These are phyloP conservation scores for Myriosclerotinia duriaeana DNA, from an alignment of 2,329 filamentous ascomycete species.

Conservation along the genomic window DNA sequence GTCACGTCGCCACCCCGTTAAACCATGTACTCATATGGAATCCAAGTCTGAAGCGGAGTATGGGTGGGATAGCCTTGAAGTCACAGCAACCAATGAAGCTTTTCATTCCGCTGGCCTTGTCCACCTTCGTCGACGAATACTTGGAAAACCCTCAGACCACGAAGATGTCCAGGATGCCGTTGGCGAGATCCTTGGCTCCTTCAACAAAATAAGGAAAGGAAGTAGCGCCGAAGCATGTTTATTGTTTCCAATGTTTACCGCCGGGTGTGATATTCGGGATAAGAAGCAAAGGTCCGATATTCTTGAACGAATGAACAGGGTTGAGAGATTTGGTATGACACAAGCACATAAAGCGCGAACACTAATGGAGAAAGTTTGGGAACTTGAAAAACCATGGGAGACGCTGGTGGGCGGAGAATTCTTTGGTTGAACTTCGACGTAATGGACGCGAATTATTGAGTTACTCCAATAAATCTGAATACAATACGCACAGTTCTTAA, in stretches of 20 bases:
- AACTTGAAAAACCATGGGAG: conserved; percentile 67
- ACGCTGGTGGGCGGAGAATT: conserved; percentile 49
- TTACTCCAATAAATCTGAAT: not conserved
- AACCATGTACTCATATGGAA: conserved; percentile 46
- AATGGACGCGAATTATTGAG: no score
- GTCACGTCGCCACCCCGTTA: conserved; percentile 48
- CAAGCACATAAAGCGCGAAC: conserved; percentile 65
- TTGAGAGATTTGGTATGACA: conserved; percentile 74
- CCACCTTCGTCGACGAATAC: conserved; percentile 71
- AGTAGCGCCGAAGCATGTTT: conserved; percentile 73
- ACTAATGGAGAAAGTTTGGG: conserved; percentile 69
- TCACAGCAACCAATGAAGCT: conserved; percentile 71
- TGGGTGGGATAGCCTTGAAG: conserved; percentile 61
- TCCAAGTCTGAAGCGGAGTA: conserved; percentile 50
- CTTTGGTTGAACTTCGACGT: conserved; percentile 33
- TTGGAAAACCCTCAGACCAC: conserved; percentile 59
- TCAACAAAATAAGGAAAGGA: conserved; percentile 62
- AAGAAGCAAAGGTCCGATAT: conserved; percentile 57
- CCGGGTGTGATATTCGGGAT: conserved; percentile 70
- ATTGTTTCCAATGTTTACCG: conserved; percentile 80
- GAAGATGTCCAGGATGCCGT: conserved; percentile 63
- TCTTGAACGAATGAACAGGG: conserved; percentile 61
- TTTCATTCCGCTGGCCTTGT: conserved; percentile 79
- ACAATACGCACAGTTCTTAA: not conserved
- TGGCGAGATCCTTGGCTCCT: conserved; percentile 59